Evolutionary conservation across 768 basidiomycete genomes (phyloP).

Genomic region (Cystobasidiopsis lactophilus): DNA sequence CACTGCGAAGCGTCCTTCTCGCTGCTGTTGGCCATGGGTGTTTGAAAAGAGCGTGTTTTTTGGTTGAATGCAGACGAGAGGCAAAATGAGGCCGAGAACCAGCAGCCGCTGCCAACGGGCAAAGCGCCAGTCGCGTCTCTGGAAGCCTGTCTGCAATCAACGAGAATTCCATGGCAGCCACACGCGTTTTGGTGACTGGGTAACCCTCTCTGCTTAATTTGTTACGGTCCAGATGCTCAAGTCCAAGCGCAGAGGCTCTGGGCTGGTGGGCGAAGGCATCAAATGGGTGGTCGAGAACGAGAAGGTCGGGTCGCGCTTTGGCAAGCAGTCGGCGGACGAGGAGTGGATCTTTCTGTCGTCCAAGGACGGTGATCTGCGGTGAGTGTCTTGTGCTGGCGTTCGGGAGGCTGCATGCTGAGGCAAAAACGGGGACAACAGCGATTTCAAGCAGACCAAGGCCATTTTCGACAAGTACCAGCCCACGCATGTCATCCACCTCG

Average conservation of each 20-base stretch:
- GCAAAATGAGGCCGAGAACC: too few species aligned
- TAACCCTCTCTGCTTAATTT: too few species aligned
- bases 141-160: too few species aligned
- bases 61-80: too few species aligned
- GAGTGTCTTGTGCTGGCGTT: neutral
- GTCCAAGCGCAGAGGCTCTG: slow-evolving; percentile 42
- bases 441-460: slow-evolving; percentile 42
- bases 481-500: slow-evolving; percentile 89
- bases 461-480: slow-evolving; percentile 81
- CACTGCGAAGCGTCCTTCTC: too few species aligned
- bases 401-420: neutral
- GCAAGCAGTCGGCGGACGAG: slow-evolving; percentile 44
- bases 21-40: too few species aligned
- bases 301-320: slow-evolving; percentile 54
- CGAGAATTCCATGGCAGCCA: too few species aligned
- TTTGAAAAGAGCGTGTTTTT: too few species aligned
- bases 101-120: too few species aligned
- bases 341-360: slow-evolving; percentile 65
- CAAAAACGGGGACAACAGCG: slow-evolving; percentile 28
- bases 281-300: slow-evolving; percentile 56
- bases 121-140: too few species aligned
- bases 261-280: slow-evolving; percentile 71
- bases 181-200: too few species aligned
- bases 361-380: slow-evolving; percentile 70
- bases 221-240: too few species aligned